Evolutionary conservation across 1,284 basidiomycete genomes (phyloP), one percentile per base, ranked within the genome.

Genomic region (Psilocybe mexicana): DNA sequence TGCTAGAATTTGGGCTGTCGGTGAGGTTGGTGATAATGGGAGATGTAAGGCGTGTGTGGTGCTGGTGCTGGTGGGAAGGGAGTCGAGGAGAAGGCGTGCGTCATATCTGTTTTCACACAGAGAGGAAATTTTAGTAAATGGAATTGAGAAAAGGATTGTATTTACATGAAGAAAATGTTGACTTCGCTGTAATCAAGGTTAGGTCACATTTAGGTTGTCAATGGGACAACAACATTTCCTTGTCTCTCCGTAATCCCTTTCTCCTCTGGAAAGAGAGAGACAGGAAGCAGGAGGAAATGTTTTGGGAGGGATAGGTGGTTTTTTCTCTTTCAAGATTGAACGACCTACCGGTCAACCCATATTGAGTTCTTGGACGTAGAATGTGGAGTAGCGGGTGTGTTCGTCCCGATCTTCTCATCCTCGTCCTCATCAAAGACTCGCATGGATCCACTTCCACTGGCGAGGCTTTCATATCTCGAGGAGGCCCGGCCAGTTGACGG

Each of bases 1-100:
- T 40, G 38, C 6, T 40, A 4, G n/a, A 14, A 4, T 6, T 12
- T 11, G 38, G 38, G n/a, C 7, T 6, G 35, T 6, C 12, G 35
- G 35, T 36, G 35, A n/a, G 6, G 38, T 11, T 11, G n/a, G 38
- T 40, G 38, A 11, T n/a, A 12, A n/a, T 40, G 38, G 11, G 11
- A 12, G 38, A 12, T 14, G 38, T 11, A 36, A 36, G 35, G n/a
- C 2, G 6, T 26, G 6, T 35, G 50, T 8, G 23, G n/a, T 48
- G 51, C 40, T 7, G 28, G 35, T 33, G 24, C 54, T 11, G 60
- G 58, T 14, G 58, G 67, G 42, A 59, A 60, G 36, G 6, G 58
- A 38, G 50, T 88, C 81, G 14, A 94, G 76, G 7, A 94, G 75
- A 18, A 94, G 83, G 6, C 91, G 83, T 3, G 85, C 86, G 67